phyloP scores from a whole-genome alignment of 2,329 filamentous ascomycete genomes.

The Epichloe sibirici region DNA sequence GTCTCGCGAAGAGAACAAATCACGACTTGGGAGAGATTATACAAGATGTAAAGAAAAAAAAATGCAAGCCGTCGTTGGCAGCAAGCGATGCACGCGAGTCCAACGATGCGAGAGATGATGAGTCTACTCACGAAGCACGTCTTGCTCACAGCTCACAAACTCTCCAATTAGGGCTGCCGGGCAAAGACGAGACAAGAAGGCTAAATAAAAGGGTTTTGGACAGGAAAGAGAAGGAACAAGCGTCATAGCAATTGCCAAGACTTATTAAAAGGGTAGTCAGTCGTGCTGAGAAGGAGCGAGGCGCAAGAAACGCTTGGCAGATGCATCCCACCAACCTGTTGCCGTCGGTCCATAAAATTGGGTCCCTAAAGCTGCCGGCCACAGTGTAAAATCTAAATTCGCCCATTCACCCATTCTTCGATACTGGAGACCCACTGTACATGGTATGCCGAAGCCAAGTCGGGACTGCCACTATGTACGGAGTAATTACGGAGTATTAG shows the following conservation, averaged over 20 bases:
- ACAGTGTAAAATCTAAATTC: too few species aligned
- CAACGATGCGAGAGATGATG: not conserved
- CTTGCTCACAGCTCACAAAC: not conserved
- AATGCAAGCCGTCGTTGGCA: not conserved
- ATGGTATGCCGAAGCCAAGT: too few species aligned
- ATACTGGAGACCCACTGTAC: too few species aligned
- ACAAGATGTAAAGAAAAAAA: not conserved
- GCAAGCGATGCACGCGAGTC: not conserved
- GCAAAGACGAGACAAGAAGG: not conserved
- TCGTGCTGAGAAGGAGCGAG: slow-evolving; percentile 45
- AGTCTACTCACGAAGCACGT: not conserved
- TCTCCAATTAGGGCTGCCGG: not conserved
- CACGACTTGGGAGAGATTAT: not conserved
- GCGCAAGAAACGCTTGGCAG: slow-evolving; percentile 65
- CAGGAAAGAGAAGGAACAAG: not conserved
- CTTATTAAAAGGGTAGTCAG: not conserved
- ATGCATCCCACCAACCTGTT: not conserved
- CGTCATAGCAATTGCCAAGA: not conserved
- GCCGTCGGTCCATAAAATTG: too few species aligned
- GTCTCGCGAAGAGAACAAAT: not conserved
- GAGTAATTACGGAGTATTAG: not conserved
- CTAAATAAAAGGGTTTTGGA: not conserved
- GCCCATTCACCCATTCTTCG: too few species aligned
- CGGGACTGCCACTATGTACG: too few species aligned
- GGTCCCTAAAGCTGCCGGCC: too few species aligned